phyloP scores from a whole-genome alignment of 2,329 filamentous ascomycete genomes.

The Cyphellophora europaea region DNA sequence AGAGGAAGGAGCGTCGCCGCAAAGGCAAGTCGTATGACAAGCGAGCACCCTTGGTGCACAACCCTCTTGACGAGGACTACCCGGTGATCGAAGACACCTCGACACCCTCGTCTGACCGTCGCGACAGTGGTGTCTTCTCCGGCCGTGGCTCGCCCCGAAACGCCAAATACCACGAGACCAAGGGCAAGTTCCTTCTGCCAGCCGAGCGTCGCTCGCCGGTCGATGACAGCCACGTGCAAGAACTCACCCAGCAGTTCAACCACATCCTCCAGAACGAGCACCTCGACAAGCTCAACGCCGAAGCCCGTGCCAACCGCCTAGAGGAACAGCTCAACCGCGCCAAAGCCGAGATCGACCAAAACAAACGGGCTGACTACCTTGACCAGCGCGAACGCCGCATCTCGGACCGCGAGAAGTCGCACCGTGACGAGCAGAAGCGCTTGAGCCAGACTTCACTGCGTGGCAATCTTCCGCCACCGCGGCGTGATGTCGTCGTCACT shows the following conservation, averaged over 20 bases:
- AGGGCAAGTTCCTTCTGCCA: neutral
- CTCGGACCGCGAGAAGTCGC: constrained; percentile 5
- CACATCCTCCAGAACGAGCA: constrained; percentile 5
- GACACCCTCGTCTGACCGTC: neutral
- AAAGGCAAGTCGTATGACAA: constrained; percentile 11
- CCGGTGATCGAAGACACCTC: constrained; percentile 12
- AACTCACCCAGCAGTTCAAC: constrained; percentile 6
- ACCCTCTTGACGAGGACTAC: constrained; percentile 8
- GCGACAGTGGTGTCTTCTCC: neutral
- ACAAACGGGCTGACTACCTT: constrained; percentile 7
- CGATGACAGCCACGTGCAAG: constrained; percentile 4
- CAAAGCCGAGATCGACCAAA: constrained; percentile 9
- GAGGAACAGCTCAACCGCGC: constrained; percentile 6
- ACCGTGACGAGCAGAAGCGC: constrained; percentile 5
- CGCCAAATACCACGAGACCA: constrained; percentile 9
- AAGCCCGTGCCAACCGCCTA: constrained; percentile 5
- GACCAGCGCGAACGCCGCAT: constrained; percentile 10
- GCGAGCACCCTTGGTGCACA: constrained; percentile 6
- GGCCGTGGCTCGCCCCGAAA: constrained; percentile 5
- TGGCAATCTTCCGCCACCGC: constrained; percentile 2
- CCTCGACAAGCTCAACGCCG: constrained; percentile 10
- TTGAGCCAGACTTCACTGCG: constrained; percentile 6
- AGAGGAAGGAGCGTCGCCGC: constrained; percentile 1
- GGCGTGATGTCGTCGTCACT: constrained; percentile 11
- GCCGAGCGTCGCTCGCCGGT: neutral